phyloP scores from a whole-genome alignment of 345 rosid species.

The Brassica incana region DNA sequence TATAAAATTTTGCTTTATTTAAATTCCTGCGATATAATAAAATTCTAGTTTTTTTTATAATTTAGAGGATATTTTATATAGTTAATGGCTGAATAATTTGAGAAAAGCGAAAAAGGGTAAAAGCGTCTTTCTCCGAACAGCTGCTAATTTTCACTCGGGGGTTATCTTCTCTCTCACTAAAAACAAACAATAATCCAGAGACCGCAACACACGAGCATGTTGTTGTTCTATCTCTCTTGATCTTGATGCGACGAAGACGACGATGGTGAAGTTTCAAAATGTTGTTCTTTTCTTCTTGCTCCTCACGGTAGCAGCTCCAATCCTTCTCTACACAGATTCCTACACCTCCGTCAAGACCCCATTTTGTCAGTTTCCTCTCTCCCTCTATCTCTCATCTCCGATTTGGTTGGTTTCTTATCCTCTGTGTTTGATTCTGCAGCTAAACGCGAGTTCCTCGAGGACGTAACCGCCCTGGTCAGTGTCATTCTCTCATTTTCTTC shows the following conservation, averaged over 20 bases:
- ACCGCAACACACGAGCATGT: background rate
- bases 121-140: too few relatives aligned
- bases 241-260: constrained; percentile 16
- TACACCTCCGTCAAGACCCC: constrained; percentile 51
- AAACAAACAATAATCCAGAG: background rate
- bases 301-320: constrained; percentile 76
- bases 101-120: too few relatives aligned
- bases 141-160: background rate
- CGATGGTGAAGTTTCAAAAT: constrained; percentile 61
- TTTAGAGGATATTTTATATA: too few relatives aligned
- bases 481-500: background rate
- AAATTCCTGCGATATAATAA: too few relatives aligned
- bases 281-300: constrained; percentile 64
- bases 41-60: too few relatives aligned
- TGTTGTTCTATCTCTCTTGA: constrained; percentile 5
- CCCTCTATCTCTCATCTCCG: background rate
- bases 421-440: constrained; percentile 48
- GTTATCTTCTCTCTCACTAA: background rate
- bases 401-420: constrained; percentile 4
- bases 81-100: too few relatives aligned
- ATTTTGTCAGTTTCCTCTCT: constrained; percentile 35
- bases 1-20: too few relatives aligned
- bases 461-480: constrained; percentile 66
- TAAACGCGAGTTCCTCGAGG: constrained; percentile 65
- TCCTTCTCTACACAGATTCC: constrained; percentile 66